These are phyloP conservation scores for Dryadomyces sulphureus DNA, from an alignment of 2,329 filamentous ascomycete genomes.

Conservation along the genomic window DNA sequence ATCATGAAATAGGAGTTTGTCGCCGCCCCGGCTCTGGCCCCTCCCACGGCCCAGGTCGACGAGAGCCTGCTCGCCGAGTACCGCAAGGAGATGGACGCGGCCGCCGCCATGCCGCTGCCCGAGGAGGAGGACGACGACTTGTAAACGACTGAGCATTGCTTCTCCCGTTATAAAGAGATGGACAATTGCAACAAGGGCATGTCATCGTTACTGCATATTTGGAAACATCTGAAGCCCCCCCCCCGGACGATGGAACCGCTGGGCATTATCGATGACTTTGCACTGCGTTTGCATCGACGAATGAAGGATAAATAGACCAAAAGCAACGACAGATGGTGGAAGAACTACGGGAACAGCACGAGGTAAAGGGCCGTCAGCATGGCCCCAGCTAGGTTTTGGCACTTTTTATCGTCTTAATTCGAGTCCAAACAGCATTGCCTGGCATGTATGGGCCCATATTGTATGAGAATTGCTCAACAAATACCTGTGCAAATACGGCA, in stretches of 20 bases:
- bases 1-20: conserved; percentile 69
- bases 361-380: background rate
- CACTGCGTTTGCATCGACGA: conserved; percentile 3
- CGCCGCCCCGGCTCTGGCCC: conserved; percentile 84
- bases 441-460: background rate
- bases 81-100: conserved; percentile 75
- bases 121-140: conserved; percentile 71
- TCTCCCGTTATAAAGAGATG: background rate
- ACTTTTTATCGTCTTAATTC: conserved; percentile 2
- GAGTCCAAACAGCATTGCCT: background rate
- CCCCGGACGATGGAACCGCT: background rate
- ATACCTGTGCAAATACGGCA: background rate
- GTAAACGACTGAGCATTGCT: conserved; percentile 22
- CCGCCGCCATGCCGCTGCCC: conserved; percentile 72
- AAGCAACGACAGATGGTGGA: background rate
- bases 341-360: background rate
- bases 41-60: conserved; percentile 84
- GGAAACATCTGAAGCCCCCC: conserved; percentile 1
- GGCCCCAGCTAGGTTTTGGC: conserved; percentile 1
- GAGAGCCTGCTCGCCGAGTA: conserved; percentile 67
- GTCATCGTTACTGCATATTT: conserved; percentile 1
- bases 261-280: background rate
- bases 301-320: conserved; percentile 7
- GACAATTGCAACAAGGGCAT: background rate
- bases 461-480: too few species aligned